Base-by-base conservation (phyloP, 768 basidiomycete genomes). In the Psilocybe subaeruginosa region DNA sequence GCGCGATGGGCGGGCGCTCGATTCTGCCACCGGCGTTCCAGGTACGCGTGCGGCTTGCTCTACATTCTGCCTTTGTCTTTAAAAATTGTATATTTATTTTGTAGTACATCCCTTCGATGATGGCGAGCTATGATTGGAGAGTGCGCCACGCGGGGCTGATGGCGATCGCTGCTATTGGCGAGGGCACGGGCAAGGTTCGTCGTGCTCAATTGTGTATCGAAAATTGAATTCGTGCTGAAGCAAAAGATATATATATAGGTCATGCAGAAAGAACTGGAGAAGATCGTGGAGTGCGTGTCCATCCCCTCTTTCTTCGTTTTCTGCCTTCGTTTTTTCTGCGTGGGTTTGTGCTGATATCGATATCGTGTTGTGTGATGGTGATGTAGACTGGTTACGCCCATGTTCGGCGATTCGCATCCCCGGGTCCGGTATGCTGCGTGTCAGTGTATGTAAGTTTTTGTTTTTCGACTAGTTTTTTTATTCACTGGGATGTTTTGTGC, bases 161-260 rank as follows among this genome's bases (percentile, higher is more conserved):
- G 85, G 92, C 92, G 0, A 90, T 97, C 59, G 92, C 92, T 0
- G 85, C 89, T 0, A 89, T 95, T 54, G 92, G 87, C 0, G 94
- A 95, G 73, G 94, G 94, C 1, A 92, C 91, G 0, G 86, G 83
- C 39, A 89, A 87, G 77, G 86, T 88, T 48, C 23, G 72, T 65
- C 48, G 37, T 54, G 35, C 58, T 17, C 54, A 41, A 16, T 14
- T 43, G 33, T 23, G 23, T 23, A 2, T 2, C 23, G 2, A 23
- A 23, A 23, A 0, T 23, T 0, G 23, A 23, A 23, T 23, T 23
- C 48, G 33, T 35, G 33, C 33, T 35, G 33, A 35, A 1, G 33
- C 23, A 23, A 23, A 39, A 2, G 1, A 12, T 50, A 33, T 41
- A 30, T 49, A 8, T 43, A 8, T 61, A 89, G 85, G 85, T 91